phyloP scores from a whole-genome alignment of 139 green algal genomes.

The Closterium sp. region DNA sequence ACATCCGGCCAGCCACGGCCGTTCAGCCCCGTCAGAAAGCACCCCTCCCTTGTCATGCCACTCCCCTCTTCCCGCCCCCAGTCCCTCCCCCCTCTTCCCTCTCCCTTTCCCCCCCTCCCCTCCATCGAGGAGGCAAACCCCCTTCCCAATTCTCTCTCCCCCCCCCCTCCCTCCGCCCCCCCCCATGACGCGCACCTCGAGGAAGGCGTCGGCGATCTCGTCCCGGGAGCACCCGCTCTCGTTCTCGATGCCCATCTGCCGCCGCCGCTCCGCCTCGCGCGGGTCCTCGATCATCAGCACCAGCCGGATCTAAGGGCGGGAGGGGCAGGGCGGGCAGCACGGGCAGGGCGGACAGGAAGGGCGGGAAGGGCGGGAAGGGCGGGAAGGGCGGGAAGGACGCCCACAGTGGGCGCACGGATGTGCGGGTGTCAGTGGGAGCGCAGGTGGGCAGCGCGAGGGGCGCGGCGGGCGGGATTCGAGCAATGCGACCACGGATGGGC shows the following conservation, averaged over 20 bases:
- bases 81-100: no score
- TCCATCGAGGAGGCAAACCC: no score
- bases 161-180: background rate
- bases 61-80: no score
- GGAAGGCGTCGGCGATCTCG: conserved; percentile 44
- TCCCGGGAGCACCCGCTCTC: conserved; percentile 51
- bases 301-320: conserved; percentile 30
- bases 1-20: no score
- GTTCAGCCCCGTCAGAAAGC: no score
- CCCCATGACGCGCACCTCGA: conserved; percentile 3
- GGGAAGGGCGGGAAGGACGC: background rate
- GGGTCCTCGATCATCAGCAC: conserved; percentile 59
- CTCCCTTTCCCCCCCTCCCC: background rate
- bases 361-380: background rate
- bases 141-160: background rate
- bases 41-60: background rate
- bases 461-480: no score
- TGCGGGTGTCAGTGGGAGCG: no score
- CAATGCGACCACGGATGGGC: no score
- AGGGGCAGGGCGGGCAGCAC: background rate
- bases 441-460: no score
- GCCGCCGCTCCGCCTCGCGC: conserved; percentile 40
- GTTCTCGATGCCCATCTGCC: conserved; percentile 53
- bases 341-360: background rate
- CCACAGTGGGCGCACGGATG: background rate